Evolutionary conservation across 2,329 filamentous ascomycete species (phyloP).

Genomic region (Monilinia fructigena): DNA sequence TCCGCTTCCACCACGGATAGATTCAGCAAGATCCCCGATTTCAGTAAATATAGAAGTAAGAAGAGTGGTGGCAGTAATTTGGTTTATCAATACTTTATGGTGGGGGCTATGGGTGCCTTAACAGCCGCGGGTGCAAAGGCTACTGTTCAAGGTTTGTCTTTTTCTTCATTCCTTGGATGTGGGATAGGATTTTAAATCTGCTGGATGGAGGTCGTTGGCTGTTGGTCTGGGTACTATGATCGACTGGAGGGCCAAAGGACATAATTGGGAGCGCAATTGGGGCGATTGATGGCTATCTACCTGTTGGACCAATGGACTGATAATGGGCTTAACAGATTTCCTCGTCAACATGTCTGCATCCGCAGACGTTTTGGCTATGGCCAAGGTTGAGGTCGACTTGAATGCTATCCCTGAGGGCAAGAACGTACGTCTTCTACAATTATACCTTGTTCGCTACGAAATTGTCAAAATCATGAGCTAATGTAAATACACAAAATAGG

Average conservation of each 20-base stretch:
- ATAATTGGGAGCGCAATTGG: constrained; percentile 5
- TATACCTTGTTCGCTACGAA: not conserved
- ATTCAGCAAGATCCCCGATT: constrained; percentile 72
- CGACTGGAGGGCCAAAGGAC: not conserved
- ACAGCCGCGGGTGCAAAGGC: constrained; percentile 93
- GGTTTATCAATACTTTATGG: constrained; percentile 97
- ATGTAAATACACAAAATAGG: constrained; percentile 48
- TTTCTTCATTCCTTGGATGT: constrained; percentile 15
- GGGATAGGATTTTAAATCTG: constrained; percentile 13
- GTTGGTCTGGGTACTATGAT: not conserved
- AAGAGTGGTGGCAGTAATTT: constrained; percentile 69
- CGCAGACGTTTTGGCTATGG: constrained; percentile 96
- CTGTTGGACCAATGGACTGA: constrained; percentile 15
- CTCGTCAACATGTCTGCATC: constrained; percentile 99
- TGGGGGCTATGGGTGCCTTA: constrained; percentile 89
- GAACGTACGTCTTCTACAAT: constrained; percentile 73
- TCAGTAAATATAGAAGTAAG: constrained; percentile 80
- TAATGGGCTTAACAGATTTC: constrained; percentile 69
- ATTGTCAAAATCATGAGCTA: not conserved
- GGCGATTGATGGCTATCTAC: constrained; percentile 31
- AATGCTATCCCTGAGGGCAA: constrained; percentile 94
- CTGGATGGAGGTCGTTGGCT: not conserved
- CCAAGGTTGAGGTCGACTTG: constrained; percentile 98
- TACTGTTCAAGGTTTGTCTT: constrained; percentile 80
- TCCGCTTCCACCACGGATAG: constrained; percentile 22